phyloP scores from a whole-genome alignment of 306 rosid genomes.

The Astragalus glycyphyllos region DNA sequence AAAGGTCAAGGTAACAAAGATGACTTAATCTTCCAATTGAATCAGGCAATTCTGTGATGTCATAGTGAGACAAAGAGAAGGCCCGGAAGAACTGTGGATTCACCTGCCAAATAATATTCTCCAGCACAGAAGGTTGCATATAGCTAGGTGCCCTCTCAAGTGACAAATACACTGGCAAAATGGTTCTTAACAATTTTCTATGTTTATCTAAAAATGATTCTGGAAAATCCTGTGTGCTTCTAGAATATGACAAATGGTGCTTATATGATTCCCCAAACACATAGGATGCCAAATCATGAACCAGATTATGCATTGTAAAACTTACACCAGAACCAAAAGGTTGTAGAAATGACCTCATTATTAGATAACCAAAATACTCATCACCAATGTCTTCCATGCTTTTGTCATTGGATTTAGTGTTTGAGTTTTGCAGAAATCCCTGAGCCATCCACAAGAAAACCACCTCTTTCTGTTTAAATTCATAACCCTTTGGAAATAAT shows the following conservation, averaged over 20 bases:
- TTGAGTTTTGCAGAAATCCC: conserved; percentile 31
- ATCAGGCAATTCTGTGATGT: conserved; percentile 24
- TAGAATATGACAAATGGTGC: conserved; percentile 45
- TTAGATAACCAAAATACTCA: conserved; percentile 43
- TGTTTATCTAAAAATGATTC: neutral
- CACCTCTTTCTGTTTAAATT: conserved; percentile 12
- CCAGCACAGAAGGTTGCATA: neutral
- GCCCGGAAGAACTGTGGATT: conserved; percentile 20
- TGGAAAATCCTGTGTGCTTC: conserved; percentile 21
- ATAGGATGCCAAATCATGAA: conserved; percentile 49
- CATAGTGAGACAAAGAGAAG: conserved; percentile 2
- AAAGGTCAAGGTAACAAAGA: conserved; percentile 47
- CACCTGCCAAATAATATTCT: neutral
- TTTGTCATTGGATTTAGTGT: conserved; percentile 12
- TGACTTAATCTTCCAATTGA: conserved; percentile 41
- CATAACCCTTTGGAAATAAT: conserved; percentile 37
- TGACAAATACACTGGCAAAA: conserved; percentile 22
- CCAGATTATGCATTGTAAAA: conserved; percentile 47
- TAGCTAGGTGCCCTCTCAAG: conserved; percentile 2
- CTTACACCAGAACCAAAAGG: conserved; percentile 38
- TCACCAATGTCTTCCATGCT: conserved; percentile 50
- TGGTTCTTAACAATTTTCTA: neutral
- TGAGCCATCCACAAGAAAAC: conserved; percentile 52
- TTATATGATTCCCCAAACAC: conserved; percentile 22
- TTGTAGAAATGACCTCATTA: conserved; percentile 45